A percentile compares a stretch with the other conserved stretches of the same genome.
Evolutionary conservation across 306 rosid genomes (phyloP).

Genomic region (Ormosia semicastrata): DNA sequence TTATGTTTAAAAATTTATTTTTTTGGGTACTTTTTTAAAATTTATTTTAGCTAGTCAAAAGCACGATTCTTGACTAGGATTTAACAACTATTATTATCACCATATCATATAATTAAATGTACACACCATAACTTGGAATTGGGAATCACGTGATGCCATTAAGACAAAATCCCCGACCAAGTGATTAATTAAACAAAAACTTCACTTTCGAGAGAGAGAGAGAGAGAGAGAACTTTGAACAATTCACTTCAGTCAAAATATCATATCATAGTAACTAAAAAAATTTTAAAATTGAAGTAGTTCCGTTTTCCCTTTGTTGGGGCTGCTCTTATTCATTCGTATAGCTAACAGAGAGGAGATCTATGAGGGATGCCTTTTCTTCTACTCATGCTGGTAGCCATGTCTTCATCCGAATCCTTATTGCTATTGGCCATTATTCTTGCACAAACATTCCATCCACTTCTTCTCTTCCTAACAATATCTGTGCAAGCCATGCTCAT

Average conservation of each 20-base stretch:
- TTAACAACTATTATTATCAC: slow-evolving; percentile 26
- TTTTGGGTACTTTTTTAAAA: not conserved
- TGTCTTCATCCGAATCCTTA: slow-evolving; percentile 74
- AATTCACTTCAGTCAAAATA: slow-evolving; percentile 56
- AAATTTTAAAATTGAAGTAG: slow-evolving; percentile 9
- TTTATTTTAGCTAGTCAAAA: slow-evolving; percentile 26
- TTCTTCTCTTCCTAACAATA: slow-evolving; percentile 79
- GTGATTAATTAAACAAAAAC: slow-evolving; percentile 68
- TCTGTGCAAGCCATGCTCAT: slow-evolving; percentile 58
- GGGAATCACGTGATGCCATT: slow-evolving; percentile 97
- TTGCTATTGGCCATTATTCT: slow-evolving; percentile 53
- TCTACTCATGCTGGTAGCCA: slow-evolving; percentile 84
- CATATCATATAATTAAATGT: slow-evolving; percentile 16
- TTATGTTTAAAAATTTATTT: not conserved
- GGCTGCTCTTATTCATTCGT: slow-evolving; percentile 8
- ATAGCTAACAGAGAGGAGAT: slow-evolving; percentile 72
- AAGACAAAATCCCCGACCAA: slow-evolving; percentile 98
- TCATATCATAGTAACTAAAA: slow-evolving; percentile 23
- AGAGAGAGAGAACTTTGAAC: slow-evolving; percentile 46
- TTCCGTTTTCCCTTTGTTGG: not conserved
- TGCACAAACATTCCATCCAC: slow-evolving; percentile 69
- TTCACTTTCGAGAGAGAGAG: slow-evolving; percentile 47
- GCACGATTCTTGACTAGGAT: slow-evolving; percentile 31
- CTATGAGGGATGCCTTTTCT: slow-evolving; percentile 96
- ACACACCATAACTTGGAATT: slow-evolving; percentile 86